phyloP scores from a whole-genome alignment of 169 alveolate species.

The Theileria equi region DNA sequence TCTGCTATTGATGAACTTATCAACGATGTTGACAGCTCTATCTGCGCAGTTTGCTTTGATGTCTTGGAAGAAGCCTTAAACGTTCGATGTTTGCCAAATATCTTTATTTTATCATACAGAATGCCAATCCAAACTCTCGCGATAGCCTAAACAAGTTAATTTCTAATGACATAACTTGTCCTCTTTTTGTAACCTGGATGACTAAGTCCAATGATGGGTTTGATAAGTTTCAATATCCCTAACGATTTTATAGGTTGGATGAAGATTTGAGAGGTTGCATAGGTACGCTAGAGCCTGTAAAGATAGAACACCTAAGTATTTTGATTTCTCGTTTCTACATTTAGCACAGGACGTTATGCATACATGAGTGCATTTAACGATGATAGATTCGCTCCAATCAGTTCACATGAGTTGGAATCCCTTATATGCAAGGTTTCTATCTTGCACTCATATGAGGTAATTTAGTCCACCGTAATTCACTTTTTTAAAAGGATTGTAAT shows the following conservation, averaged over 20 bases:
- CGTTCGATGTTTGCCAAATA: not conserved
- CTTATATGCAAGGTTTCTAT: slow-evolving; percentile 39
- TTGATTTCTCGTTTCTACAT: not conserved
- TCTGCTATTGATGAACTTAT: slow-evolving; percentile 1
- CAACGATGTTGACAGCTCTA: slow-evolving; percentile 21
- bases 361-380: slow-evolving; percentile 48
- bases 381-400: slow-evolving; percentile 21
- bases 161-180: slow-evolving; percentile 8
- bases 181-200: slow-evolving; percentile 60
- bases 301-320: slow-evolving; percentile 12
- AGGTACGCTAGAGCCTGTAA: slow-evolving; percentile 37
- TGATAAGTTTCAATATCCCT: not conserved
- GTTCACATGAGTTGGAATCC: slow-evolving; percentile 7
- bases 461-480: not conserved
- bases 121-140: not conserved
- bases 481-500: slow-evolving; percentile 41
- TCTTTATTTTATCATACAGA: not conserved
- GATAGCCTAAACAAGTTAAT: not conserved
- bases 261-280: slow-evolving; percentile 57
- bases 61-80: slow-evolving; percentile 1
- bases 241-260: not conserved
- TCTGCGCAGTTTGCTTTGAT: slow-evolving; percentile 50
- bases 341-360: slow-evolving; percentile 31
- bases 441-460: slow-evolving; percentile 52
- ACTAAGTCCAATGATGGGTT: slow-evolving; percentile 21